These are phyloP conservation scores for Corylus heterophylla DNA, from an alignment of 306 rosid species.

Conservation along the genomic window DNA sequence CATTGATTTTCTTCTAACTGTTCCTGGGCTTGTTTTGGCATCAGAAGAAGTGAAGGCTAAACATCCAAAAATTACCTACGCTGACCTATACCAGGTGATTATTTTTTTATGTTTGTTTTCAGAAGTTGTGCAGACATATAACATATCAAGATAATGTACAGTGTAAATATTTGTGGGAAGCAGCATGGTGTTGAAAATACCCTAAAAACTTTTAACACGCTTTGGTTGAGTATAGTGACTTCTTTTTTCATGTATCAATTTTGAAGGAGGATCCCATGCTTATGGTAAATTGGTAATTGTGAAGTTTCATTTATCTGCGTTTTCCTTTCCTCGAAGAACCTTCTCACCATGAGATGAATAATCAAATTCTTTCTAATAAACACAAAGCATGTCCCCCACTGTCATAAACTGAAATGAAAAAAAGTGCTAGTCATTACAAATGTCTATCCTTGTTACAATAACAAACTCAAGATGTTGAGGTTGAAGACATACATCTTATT, in stretches of 20 bases:
- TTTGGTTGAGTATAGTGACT: background rate
- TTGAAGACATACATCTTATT: background rate
- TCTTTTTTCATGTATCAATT: background rate
- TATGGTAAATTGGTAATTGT: background rate
- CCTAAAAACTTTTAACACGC: too few relatives aligned
- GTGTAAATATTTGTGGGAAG: background rate
- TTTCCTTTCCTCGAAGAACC: too few relatives aligned
- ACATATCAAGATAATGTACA: background rate
- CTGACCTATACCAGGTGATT: slow-evolving; percentile 79
- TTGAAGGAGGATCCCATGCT: background rate
- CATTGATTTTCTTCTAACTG: background rate
- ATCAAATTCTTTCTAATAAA: background rate
- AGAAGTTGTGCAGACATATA: background rate
- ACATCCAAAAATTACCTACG: slow-evolving; percentile 66
- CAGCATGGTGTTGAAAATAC: too few relatives aligned
- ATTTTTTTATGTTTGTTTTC: background rate
- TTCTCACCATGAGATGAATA: background rate
- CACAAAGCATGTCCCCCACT: background rate
- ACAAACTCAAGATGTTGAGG: background rate
- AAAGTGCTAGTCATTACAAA: background rate
- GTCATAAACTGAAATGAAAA: background rate
- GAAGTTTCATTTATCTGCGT: background rate
- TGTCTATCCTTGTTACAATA: background rate
- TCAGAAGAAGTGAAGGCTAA: slow-evolving; percentile 73
- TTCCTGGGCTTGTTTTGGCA: slow-evolving; percentile 20